Base-by-base conservation (phyloP, 164 flowering plant species). In the Tetracentron sinense region DNA sequence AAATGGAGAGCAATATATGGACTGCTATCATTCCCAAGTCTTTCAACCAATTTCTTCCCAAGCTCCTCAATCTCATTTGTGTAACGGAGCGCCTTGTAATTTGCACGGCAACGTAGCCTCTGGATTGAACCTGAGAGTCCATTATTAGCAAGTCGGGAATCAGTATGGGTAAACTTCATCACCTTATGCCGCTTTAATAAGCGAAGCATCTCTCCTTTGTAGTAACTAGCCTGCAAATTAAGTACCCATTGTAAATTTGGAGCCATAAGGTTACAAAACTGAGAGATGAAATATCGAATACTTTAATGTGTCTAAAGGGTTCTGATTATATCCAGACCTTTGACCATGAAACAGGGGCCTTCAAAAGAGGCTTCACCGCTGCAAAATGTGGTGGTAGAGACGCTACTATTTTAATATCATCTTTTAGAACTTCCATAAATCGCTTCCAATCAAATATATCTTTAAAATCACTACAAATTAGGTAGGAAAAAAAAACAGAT, bases 301-400 rank as follows among this genome's bases (percentile, higher is more conserved):
- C 16, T 30, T 54, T 3, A 28, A 11, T 33, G 10, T 54, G 25
- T 1, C 35, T 17, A 14, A 21, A 31, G 17, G 2, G 0, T 17
- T 35, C 46, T 5, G 0, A 29, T 49, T 11, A 42, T 12, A 54
- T 42, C 29, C 59, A 56, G 2, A 86, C 97, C 96, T 83, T 87
- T 0, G 98, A 93, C 96, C 96, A 93, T 21, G 98, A 93, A 54
- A 90, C 65, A 1, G 97, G 98, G 2, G 97, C 88, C 78, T 78
- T 88, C 2, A 25, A 1, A 33, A 77, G 66, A 48, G 92, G 94
- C 61, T 75, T 74, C 55, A 73, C 27, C 0, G 65, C 44, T 46
- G 78, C 81, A 49, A 73, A 78, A 0, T 58, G 17, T 15, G 73
- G 59, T 8, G 98, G 97, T 61, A 94, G 62, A n/a, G 75, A 67